These are phyloP conservation scores for Kalmanozyma brasiliensis DNA, from an alignment of 1,284 basidiomycete species.

Conservation along the genomic window DNA sequence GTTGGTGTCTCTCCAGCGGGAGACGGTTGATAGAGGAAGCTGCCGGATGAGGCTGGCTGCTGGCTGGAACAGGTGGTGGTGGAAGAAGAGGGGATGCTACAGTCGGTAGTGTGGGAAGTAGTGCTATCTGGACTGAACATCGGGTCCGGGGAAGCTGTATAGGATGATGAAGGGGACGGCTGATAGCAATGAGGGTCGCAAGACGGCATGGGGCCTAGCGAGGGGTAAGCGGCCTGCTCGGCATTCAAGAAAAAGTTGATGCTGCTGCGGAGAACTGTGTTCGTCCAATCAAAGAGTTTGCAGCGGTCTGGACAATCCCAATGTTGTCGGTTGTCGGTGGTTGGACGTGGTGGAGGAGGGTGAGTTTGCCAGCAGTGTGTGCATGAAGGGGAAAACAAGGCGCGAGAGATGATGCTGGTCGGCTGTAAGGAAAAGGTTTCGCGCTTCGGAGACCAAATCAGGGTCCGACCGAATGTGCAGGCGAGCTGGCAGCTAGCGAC, in stretches of 20 bases:
- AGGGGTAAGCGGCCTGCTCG: constrained; percentile 12
- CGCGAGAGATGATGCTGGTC: not conserved
- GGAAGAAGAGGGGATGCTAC: not conserved
- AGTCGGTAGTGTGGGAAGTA: constrained; percentile 9
- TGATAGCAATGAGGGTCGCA: constrained; percentile 8
- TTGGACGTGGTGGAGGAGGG: not conserved
- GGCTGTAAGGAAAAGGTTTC: not conserved
- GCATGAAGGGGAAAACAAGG: not conserved
- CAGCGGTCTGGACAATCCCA: too few relatives aligned
- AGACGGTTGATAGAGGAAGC: too few relatives aligned
- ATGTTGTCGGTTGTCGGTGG: too few relatives aligned
- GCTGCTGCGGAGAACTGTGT: not conserved
- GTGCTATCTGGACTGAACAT: constrained; percentile 11
- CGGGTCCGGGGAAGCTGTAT: constrained; percentile 17
- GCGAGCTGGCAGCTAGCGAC: too few relatives aligned
- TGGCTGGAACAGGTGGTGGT: not conserved
- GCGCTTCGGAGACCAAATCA: not conserved
- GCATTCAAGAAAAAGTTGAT: constrained; percentile 7
- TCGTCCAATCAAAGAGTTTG: not conserved
- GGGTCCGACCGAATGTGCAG: too few relatives aligned
- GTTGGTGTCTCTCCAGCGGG: too few relatives aligned
- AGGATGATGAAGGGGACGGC: constrained; percentile 14
- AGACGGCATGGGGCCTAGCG: constrained; percentile 11
- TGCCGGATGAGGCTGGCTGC: too few relatives aligned
- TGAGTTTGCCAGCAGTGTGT: not conserved